Evolutionary conservation across 2,329 filamentous ascomycete species (phyloP).

Genomic region (Rhynchosporium graminicola): DNA sequence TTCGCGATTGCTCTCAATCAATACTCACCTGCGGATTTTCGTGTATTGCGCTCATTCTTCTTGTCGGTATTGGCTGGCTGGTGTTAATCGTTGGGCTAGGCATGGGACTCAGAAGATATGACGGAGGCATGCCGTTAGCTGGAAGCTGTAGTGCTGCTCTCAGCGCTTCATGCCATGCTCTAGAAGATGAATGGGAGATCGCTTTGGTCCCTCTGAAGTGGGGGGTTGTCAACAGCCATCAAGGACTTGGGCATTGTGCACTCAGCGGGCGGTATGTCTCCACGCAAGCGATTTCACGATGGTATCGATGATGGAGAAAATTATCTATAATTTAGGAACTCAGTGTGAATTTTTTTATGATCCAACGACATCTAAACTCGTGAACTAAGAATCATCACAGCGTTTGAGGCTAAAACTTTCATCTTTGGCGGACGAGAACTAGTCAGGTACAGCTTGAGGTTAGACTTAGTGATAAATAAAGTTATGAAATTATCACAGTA

Average conservation of each 20-base stretch:
- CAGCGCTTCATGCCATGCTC: conserved; percentile 29
- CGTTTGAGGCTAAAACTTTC: too few species aligned
- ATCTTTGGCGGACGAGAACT: too few species aligned
- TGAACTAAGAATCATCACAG: too few species aligned
- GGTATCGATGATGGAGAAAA: conserved; percentile 11
- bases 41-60: conserved; percentile 31
- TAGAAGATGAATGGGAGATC: conserved; percentile 20
- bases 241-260: conserved; percentile 28
- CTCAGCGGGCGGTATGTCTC: conserved; percentile 28
- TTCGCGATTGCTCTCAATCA: conserved; percentile 20
- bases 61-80: conserved; percentile 25
- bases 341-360: too few species aligned
- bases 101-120: conserved; percentile 23
- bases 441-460: too few species aligned
- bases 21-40: conserved; percentile 32
- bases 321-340: too few species aligned
- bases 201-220: conserved; percentile 25
- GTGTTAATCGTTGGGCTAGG: conserved; percentile 22
- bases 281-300: conserved; percentile 21
- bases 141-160: conserved; percentile 32
- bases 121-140: conserved; percentile 25
- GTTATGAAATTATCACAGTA: too few species aligned
- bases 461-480: too few species aligned
- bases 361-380: too few species aligned
- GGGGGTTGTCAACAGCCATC: conserved; percentile 23